These are phyloP conservation scores for Talaromyces atroroseus DNA, from an alignment of 2,329 filamentous ascomycete genomes.

Conservation along the genomic window DNA sequence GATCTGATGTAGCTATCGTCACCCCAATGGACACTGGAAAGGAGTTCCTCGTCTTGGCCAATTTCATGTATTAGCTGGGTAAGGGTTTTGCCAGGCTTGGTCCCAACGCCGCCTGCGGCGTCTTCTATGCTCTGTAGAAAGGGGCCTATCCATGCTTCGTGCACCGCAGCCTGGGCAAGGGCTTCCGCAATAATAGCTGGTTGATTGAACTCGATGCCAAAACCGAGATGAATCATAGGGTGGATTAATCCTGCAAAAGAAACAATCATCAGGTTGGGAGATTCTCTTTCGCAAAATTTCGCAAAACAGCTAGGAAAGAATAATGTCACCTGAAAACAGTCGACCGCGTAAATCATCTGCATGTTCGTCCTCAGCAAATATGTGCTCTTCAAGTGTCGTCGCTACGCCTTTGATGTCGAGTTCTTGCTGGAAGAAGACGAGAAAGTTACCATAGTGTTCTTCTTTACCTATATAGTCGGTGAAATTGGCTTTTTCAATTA, in stretches of 20 bases:
- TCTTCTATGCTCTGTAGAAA: constrained; percentile 46
- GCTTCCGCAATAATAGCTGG: constrained; percentile 75
- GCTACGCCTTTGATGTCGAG: constrained; percentile 62
- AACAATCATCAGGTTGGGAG: neutral
- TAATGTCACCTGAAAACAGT: constrained; percentile 55
- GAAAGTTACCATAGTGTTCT: constrained; percentile 65
- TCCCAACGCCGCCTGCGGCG: constrained; percentile 27
- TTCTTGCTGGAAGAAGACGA: constrained; percentile 69
- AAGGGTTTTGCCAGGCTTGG: constrained; percentile 39
- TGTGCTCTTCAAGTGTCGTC: constrained; percentile 57
- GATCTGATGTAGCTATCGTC: constrained; percentile 63
- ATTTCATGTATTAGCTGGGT: constrained; percentile 59
- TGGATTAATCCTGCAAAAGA: constrained; percentile 61
- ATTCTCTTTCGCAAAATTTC: neutral
- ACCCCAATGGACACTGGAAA: constrained; percentile 45
- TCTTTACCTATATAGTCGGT: constrained; percentile 58
- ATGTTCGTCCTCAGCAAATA: constrained; percentile 61
- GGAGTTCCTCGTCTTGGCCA: constrained; percentile 52
- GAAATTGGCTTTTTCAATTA: constrained; percentile 55
- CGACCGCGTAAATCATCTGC: constrained; percentile 65
- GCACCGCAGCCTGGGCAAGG: constrained; percentile 70
- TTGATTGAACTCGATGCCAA: constrained; percentile 75
- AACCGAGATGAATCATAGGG: constrained; percentile 79
- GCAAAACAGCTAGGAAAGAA: neutral
- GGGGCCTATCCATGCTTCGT: constrained; percentile 51